Percentiles rank a stretch among this genome's conserved stretches.
These are phyloP conservation scores for Aspergillus unguis DNA, from an alignment of 2,329 filamentous ascomycete genomes.

Conservation along the genomic window DNA sequence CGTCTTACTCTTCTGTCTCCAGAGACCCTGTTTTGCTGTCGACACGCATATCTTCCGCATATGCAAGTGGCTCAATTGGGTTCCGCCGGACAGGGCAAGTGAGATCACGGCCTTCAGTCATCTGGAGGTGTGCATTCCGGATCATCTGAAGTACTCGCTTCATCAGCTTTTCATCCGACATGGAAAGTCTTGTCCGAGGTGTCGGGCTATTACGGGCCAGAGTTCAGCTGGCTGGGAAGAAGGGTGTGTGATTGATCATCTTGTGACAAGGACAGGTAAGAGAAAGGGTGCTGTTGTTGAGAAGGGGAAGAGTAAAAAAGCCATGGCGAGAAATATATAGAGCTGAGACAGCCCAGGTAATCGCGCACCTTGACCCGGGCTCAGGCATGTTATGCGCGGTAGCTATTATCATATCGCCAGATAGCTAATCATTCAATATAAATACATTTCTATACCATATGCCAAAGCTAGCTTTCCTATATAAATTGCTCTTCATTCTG, in stretches of 20 bases:
- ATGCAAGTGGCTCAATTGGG: conserved; percentile 60
- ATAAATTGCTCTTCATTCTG: neutral
- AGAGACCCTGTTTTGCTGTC: conserved; percentile 61
- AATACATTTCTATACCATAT: neutral
- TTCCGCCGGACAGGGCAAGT: conserved; percentile 49
- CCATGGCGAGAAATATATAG: neutral
- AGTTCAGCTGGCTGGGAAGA: conserved; percentile 62
- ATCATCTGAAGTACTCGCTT: conserved; percentile 61
- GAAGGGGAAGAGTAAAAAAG: neutral
- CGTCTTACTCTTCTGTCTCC: conserved; percentile 62
- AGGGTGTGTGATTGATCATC: conserved; percentile 62
- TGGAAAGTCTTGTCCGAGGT: conserved; percentile 60
- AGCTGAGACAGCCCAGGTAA: neutral
- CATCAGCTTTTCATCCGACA: conserved; percentile 62
- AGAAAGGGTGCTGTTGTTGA: conserved; percentile 33
- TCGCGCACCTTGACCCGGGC: neutral
- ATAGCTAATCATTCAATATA: neutral
- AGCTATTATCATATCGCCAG: no score
- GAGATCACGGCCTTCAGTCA: conserved; percentile 55
- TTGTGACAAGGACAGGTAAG: conserved; percentile 56
- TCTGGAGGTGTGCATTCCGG: conserved; percentile 59
- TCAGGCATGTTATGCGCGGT: no score
- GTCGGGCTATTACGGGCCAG: conserved; percentile 58
- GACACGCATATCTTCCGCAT: conserved; percentile 66
- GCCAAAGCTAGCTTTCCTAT: neutral